These are phyloP conservation scores for Botryosphaeria dothidea DNA, from an alignment of 2,329 filamentous ascomycete species.

Conservation along the genomic window DNA sequence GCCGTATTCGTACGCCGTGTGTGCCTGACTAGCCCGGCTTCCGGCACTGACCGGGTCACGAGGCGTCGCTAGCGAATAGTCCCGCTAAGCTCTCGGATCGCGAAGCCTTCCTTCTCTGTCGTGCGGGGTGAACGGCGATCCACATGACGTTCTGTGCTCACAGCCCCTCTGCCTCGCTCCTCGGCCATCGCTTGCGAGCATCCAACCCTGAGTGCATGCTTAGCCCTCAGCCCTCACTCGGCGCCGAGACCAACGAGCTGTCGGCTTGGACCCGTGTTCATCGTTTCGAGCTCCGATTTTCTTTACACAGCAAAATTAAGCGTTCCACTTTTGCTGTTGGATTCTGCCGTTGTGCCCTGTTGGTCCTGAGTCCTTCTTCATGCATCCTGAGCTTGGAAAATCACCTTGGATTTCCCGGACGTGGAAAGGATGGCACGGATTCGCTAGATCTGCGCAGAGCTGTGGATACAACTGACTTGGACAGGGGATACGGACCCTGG, in stretches of 20 bases:
- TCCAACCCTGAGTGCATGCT: too few relatives aligned
- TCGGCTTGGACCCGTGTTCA: neutral
- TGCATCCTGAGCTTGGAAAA: neutral
- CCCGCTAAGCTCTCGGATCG: constrained; percentile 7
- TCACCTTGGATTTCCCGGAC: neutral
- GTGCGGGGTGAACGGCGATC: constrained; percentile 4
- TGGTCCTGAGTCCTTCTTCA: too few relatives aligned
- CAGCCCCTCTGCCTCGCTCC: neutral
- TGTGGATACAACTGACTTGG: neutral
- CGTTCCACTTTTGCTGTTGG: neutral
- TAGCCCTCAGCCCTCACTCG: neutral
- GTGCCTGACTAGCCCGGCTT: neutral
- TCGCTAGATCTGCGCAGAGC: neutral
- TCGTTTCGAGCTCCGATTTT: neutral
- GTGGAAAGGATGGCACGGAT: neutral
- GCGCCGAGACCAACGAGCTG: neutral
- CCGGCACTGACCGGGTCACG: neutral
- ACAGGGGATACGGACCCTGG: neutral
- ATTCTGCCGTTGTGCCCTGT: neutral
- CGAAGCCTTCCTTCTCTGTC: neutral
- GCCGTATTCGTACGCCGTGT: neutral
- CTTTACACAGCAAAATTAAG: neutral
- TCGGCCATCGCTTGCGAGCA: neutral
- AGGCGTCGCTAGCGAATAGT: neutral
- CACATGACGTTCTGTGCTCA: constrained; percentile 2